Evolutionary conservation across 2,329 filamentous ascomycete species (phyloP).

Genomic region (Aspergillus eucalypticola): DNA sequence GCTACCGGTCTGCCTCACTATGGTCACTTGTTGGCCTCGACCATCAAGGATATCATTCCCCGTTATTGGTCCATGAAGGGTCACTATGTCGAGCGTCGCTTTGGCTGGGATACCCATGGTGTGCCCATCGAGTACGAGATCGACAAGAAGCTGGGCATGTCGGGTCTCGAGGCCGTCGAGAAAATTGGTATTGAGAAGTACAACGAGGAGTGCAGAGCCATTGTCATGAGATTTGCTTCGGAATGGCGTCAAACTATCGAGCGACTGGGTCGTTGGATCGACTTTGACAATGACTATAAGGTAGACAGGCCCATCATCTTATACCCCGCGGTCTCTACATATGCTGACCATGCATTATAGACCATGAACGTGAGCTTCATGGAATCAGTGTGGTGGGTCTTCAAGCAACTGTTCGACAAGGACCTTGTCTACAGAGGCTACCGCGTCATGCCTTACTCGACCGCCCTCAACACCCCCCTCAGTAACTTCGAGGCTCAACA

Average conservation of each 20-base stretch:
- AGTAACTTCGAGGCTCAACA: slow-evolving; percentile 94
- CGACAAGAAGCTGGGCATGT: slow-evolving; percentile 91
- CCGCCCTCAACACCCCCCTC: slow-evolving; percentile 81
- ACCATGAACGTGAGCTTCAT: slow-evolving; percentile 96
- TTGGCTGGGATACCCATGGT: slow-evolving; percentile 95
- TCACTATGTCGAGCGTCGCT: slow-evolving; percentile 84
- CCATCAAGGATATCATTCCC: slow-evolving; percentile 96
- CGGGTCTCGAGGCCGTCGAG: slow-evolving; percentile 81
- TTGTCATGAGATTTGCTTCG: slow-evolving; percentile 84
- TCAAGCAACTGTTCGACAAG: slow-evolving; percentile 90
- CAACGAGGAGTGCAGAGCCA: slow-evolving; percentile 86
- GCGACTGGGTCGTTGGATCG: slow-evolving; percentile 89
- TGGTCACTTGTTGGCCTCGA: slow-evolving; percentile 81
- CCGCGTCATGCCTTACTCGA: slow-evolving; percentile 93
- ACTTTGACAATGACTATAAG: slow-evolving; percentile 98
- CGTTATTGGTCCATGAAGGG: slow-evolving; percentile 98
- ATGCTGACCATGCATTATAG: slow-evolving; percentile 41
- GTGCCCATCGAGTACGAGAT: slow-evolving; percentile 96
- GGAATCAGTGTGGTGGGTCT: slow-evolving; percentile 97
- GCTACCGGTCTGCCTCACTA: slow-evolving; percentile 71
- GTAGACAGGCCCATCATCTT: slow-evolving; percentile 40
- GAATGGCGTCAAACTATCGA: slow-evolving; percentile 91
- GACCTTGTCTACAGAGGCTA: slow-evolving; percentile 86
- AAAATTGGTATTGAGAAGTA: slow-evolving; percentile 85
- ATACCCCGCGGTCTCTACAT: background rate